A percentile compares a stretch with the other conserved stretches of the same genome.
Conservation (phyloP, 768 basidiomycete genomes). For the Brasilioporus rufonigricans region DNA sequence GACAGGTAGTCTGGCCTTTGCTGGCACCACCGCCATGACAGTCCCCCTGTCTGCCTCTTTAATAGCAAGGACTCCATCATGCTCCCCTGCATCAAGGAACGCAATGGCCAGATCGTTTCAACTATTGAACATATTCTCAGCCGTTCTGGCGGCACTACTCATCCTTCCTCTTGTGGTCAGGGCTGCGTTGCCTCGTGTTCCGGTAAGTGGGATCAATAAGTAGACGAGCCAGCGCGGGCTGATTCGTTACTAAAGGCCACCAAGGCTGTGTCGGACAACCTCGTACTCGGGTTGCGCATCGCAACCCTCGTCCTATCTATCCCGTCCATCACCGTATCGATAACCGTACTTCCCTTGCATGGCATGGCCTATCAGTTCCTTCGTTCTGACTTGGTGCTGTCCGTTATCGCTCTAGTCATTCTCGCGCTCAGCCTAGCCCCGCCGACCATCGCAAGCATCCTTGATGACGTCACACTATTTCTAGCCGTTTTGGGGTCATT, state of each 20-base stretch:
- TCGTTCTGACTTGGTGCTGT: constrained; percentile 46
- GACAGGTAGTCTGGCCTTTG: constrained; percentile 57
- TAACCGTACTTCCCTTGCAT: constrained; percentile 51
- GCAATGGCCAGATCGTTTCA: constrained; percentile 56
- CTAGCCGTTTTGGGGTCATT: constrained; percentile 57
- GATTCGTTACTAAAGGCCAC: constrained; percentile 12
- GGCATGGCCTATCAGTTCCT: constrained; percentile 37
- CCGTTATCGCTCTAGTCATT: constrained; percentile 40
- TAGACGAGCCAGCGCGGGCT: constrained; percentile 17
- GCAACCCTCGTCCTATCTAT: constrained; percentile 55
- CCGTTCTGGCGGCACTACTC: constrained; percentile 46
- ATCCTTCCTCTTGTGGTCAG: constrained; percentile 60
- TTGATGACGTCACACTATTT: constrained; percentile 50
- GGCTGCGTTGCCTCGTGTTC: constrained; percentile 41
- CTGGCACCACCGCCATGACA: constrained; percentile 64
- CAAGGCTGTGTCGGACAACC: constrained; percentile 1
- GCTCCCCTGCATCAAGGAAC: constrained; percentile 35
- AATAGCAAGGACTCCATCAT: constrained; percentile 33
- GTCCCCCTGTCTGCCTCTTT: constrained; percentile 64
- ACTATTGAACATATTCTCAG: constrained; percentile 50
- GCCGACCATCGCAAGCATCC: constrained; percentile 31
- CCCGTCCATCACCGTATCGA: constrained; percentile 57
- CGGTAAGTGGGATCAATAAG: constrained; percentile 35
- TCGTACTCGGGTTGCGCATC: constrained; percentile 41
- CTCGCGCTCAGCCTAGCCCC: constrained; percentile 48